Evolutionary conservation across 805 yeast species (phyloP), one percentile per base, ranked within the genome.

Genomic region (Schwanniomyces vanrijiae): DNA sequence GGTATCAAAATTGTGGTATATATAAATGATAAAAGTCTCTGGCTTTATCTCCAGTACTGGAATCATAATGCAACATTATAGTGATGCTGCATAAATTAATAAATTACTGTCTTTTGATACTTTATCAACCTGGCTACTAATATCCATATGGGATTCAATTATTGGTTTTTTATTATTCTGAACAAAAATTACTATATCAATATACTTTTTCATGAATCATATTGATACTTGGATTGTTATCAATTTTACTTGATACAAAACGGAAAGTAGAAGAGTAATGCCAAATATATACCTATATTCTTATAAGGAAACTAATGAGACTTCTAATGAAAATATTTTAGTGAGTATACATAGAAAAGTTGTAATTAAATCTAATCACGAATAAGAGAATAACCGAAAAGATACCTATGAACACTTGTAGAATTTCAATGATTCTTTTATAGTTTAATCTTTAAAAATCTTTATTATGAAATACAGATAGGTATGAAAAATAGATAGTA

Each of bases 301-400:
- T 62, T 87, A 92, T 0, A 92, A 81, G 1, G 90, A 75, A n/a
- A 86, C 75, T 43, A 90, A 71, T 1, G 96, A 86, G 3, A 90
- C 96, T 31, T 96, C 97, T 43, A 90, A 71, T 0, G 96, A 96
- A 0, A 96, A 96, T 0, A 96, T 90, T 64, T 90, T 90, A 2
- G 97, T 96, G 4, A 96, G 92, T 9, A 96, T 96, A 65, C 96
- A 88, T 49, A 89, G 76, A 86, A 90, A 78, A 43, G 90, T 78
- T 10, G 91, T 76, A 29, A 88, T 88, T 0, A 96, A 81, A 58
- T 90, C 96, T 43, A 71, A 64, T 54, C 84, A 79, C 56, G 76
- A 74, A 64, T 86, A 86, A 64, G 85, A 86, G 56, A 87, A 88
- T 1, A 92, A 92, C 45, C 74, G 63, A 48, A 82, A 65, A 1